These are phyloP conservation scores for Leccinum longicurvipes DNA, from an alignment of 768 basidiomycete species.

Conservation along the genomic window DNA sequence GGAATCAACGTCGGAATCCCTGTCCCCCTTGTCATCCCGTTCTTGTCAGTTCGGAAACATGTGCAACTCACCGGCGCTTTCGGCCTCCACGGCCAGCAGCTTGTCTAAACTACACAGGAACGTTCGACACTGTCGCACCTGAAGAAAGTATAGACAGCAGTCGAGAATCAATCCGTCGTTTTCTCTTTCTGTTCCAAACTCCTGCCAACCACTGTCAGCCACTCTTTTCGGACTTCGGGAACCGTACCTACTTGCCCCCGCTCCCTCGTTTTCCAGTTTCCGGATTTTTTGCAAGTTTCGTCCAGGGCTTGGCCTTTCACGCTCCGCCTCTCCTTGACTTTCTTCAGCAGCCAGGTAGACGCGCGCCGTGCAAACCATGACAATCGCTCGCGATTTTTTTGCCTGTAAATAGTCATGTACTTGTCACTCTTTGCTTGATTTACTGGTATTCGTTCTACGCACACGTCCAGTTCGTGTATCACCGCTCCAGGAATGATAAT, in stretches of 20 bases:
- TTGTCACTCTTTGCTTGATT: neutral
- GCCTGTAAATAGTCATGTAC: conserved; percentile 25
- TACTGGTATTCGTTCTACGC: conserved; percentile 15
- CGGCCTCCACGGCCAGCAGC: conserved; percentile 55
- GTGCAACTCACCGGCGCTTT: conserved; percentile 40
- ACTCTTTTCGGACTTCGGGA: neutral
- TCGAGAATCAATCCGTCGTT: conserved; percentile 77
- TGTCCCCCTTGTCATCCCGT: conserved; percentile 14
- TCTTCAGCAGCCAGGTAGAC: conserved; percentile 63
- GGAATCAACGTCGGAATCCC: conserved; percentile 26
- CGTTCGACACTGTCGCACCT: conserved; percentile 42
- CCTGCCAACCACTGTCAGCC: conserved; percentile 11
- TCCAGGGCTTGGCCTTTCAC: conserved; percentile 61
- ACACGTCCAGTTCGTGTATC: conserved; percentile 79
- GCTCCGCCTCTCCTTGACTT: conserved; percentile 51
- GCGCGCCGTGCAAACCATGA: conserved; percentile 69
- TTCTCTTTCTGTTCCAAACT: conserved; percentile 34
- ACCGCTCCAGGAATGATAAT: conserved; percentile 73
- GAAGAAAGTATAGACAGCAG: conserved; percentile 62
- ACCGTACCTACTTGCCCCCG: conserved; percentile 38
- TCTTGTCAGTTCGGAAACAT: neutral
- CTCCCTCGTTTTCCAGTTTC: conserved; percentile 57
- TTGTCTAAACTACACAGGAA: conserved; percentile 67
- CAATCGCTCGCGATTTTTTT: conserved; percentile 38
- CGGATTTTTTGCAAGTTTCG: conserved; percentile 51